Evolutionary conservation across 2,329 filamentous ascomycete genomes (phyloP).

Genomic region (Dactylella cylindrospora): DNA sequence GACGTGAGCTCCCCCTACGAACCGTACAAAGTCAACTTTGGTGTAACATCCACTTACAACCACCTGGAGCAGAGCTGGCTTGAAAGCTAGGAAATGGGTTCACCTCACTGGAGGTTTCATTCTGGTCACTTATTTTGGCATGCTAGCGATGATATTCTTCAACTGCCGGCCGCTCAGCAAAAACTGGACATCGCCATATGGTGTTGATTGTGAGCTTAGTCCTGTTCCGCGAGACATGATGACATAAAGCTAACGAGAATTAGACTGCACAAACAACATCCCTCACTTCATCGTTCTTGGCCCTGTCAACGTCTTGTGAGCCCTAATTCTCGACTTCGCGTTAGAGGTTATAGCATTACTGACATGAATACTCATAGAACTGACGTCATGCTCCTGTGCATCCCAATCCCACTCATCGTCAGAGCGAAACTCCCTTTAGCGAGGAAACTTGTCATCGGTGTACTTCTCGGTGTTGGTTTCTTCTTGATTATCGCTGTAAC

Average conservation of each 20-base stretch:
- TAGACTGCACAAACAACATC: constrained; percentile 41
- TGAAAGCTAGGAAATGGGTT: constrained; percentile 34
- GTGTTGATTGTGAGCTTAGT: constrained; percentile 19
- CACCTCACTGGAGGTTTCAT: constrained; percentile 25
- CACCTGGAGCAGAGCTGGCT: constrained; percentile 9
- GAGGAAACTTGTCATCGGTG: constrained; percentile 30
- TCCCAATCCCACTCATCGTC: constrained; percentile 31
- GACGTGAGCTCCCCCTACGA: constrained; percentile 15
- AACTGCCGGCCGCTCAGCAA: constrained; percentile 41
- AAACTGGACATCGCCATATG: constrained; percentile 42
- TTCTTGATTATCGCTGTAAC: constrained; percentile 39
- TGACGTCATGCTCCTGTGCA: constrained; percentile 41
- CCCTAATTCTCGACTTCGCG: too few species aligned
- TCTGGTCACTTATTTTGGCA: constrained; percentile 19
- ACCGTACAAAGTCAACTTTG: neutral
- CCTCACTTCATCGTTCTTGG: constrained; percentile 38
- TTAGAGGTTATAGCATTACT: too few species aligned
- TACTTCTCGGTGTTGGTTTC: constrained; percentile 30
- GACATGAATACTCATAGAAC: too few species aligned
- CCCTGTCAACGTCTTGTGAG: constrained; percentile 36
- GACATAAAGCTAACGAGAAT: neutral
- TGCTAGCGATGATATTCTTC: constrained; percentile 33
- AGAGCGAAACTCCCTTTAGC: constrained; percentile 20
- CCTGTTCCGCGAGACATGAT: neutral
- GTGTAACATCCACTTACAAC: neutral